Evolutionary conservation across 1,284 basidiomycete genomes (phyloP).

Genomic region (Phylloboletellus chloephorus): DNA sequence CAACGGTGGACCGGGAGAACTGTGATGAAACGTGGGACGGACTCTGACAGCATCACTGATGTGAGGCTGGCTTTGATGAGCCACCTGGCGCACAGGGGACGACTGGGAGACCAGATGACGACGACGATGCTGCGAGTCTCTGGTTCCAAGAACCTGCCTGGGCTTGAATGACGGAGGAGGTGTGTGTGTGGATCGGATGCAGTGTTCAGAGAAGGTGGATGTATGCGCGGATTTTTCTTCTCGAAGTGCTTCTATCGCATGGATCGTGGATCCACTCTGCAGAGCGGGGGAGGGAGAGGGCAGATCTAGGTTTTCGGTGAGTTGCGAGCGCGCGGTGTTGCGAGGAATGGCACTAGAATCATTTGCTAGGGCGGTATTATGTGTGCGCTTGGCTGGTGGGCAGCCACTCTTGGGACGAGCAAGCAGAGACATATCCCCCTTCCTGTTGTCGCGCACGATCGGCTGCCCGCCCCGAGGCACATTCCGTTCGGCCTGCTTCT

Average conservation of each 20-base stretch:
- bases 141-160: neutral
- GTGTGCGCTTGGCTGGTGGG: neutral
- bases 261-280: neutral
- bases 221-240: conserved; percentile 14
- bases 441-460: neutral
- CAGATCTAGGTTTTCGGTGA: neutral
- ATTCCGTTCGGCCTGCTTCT: conserved; percentile 15
- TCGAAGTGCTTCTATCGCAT: neutral
- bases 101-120: conserved; percentile 1
- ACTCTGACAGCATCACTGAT: neutral
- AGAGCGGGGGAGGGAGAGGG: neutral
- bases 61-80: neutral
- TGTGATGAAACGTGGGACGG: neutral
- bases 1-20: conserved; percentile 9
- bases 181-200: neutral
- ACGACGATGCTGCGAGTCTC: too few species aligned
- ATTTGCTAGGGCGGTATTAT: neutral
- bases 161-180: neutral
- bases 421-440: neutral
- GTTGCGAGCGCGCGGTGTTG: neutral
- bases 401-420: neutral
- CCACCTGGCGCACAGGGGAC: conserved; percentile 6
- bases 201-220: conserved; percentile 3
- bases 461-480: neutral
- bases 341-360: neutral